Conservation (phyloP, 2,329 filamentous ascomycete genomes). For the Xylariaceae sp. region DNA sequence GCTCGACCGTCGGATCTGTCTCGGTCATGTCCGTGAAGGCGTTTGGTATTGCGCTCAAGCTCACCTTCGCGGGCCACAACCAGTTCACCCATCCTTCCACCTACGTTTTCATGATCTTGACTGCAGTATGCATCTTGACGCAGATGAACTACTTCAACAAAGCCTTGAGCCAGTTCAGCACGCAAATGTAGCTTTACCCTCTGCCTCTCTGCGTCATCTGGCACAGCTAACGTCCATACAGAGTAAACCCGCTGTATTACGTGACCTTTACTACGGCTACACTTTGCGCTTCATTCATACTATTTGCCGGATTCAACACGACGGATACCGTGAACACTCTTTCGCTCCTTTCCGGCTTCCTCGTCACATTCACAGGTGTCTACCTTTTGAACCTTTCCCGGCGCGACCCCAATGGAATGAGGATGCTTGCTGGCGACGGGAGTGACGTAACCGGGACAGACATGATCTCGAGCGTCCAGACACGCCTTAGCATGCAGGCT, state of each 20-base stretch:
- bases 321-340: slow-evolving; percentile 86
- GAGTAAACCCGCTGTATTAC: slow-evolving; percentile 94
- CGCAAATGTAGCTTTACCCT: slow-evolving; percentile 95
- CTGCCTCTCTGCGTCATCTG: too few species aligned
- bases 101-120: slow-evolving; percentile 94
- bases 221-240: slow-evolving; percentile 36
- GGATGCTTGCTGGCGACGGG: slow-evolving; percentile 53
- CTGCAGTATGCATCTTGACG: slow-evolving; percentile 85
- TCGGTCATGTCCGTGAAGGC: slow-evolving; percentile 99
- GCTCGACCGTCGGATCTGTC: slow-evolving; percentile 91
- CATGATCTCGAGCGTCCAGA: slow-evolving; percentile 80
- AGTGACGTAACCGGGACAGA: slow-evolving; percentile 84
- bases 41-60: slow-evolving; percentile 93
- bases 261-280: slow-evolving; percentile 96
- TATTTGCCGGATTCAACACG: slow-evolving; percentile 95
- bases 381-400: slow-evolving; percentile 95
- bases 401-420: slow-evolving; percentile 74
- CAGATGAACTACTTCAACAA: slow-evolving; percentile 99
- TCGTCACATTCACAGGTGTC: slow-evolving; percentile 90
- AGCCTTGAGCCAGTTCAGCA: slow-evolving; percentile 90
- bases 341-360: slow-evolving; percentile 84
- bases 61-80: slow-evolving; percentile 88
- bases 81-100: slow-evolving; percentile 93
- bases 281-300: slow-evolving; percentile 87
- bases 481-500: slow-evolving; percentile 86